A percentile compares a stretch with the other conserved stretches of the same genome.
Evolutionary conservation across 306 rosid species (phyloP).

Genomic region (Parietaria judaica): DNA sequence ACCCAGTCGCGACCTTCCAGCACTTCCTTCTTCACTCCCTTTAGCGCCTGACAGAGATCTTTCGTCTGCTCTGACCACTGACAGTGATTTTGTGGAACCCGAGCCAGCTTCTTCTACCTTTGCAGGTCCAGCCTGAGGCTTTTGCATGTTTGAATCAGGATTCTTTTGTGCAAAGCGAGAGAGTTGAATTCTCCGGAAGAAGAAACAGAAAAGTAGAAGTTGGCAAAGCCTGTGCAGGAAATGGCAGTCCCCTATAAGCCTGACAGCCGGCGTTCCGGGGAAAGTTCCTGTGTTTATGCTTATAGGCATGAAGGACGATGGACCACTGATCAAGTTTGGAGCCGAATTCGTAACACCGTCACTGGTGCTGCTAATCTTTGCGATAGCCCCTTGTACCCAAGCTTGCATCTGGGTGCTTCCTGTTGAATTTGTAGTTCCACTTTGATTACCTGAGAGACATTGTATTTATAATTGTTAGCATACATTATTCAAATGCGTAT

Average conservation of each 20-base stretch:
- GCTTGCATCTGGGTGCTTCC: slow-evolving; percentile 93
- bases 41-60: slow-evolving; percentile 54
- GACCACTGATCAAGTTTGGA: slow-evolving; percentile 86
- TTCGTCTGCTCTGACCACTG: slow-evolving; percentile 67
- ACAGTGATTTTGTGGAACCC: slow-evolving; percentile 43
- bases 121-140: slow-evolving; percentile 59
- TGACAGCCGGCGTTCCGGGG: slow-evolving; percentile 99
- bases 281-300: slow-evolving; percentile 98
- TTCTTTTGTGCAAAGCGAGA: slow-evolving; percentile 75
- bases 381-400: slow-evolving; percentile 98
- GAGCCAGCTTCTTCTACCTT: slow-evolving; percentile 66
- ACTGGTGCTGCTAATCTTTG: slow-evolving; percentile 77
- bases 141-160: slow-evolving; percentile 60
- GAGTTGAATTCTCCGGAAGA: slow-evolving; percentile 82
- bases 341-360: slow-evolving; percentile 77
- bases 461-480: not conserved
- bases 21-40: slow-evolving; percentile 69
- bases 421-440: slow-evolving; percentile 57
- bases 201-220: slow-evolving; percentile 91
- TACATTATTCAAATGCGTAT: too few species aligned
- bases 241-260: slow-evolving; percentile 98
- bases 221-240: slow-evolving; percentile 96
- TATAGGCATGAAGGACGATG: slow-evolving; percentile 90
- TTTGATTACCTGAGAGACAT: slow-evolving; percentile 63
- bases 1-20: slow-evolving; percentile 74